phyloP scores from a whole-genome alignment of 768 basidiomycete species.

The Russula sp. region DNA sequence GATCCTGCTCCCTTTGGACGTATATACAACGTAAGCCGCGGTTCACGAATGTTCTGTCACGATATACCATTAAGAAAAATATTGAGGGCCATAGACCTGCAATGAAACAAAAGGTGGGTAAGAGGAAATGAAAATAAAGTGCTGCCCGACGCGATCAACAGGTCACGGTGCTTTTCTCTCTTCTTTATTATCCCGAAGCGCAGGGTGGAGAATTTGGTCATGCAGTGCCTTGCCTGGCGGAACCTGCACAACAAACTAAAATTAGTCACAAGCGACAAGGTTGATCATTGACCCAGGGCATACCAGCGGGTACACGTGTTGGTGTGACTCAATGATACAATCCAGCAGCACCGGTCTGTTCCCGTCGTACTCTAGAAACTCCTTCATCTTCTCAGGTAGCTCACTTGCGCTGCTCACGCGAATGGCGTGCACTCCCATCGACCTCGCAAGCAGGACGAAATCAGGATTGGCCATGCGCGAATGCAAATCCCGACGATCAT shows the following conservation, averaged over 20 bases:
- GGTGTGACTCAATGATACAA: slow-evolving; percentile 77
- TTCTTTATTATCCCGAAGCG: slow-evolving; percentile 18
- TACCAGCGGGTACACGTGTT: slow-evolving; percentile 92
- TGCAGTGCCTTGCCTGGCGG: slow-evolving; percentile 93
- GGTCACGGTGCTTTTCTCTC: slow-evolving; percentile 6
- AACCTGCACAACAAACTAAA: slow-evolving; percentile 46
- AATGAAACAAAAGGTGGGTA: too few species aligned
- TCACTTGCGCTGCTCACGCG: slow-evolving; percentile 68
- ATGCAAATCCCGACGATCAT: slow-evolving; percentile 94
- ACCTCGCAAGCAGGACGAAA: slow-evolving; percentile 84
- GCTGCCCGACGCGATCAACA: background rate
- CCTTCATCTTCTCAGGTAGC: slow-evolving; percentile 94
- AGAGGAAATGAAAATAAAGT: background rate
- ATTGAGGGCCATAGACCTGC: background rate
- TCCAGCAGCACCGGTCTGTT: slow-evolving; percentile 87
- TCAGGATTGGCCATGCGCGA: slow-evolving; percentile 95
- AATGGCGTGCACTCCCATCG: slow-evolving; percentile 93
- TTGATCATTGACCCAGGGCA: slow-evolving; percentile 26
- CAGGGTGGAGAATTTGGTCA: slow-evolving; percentile 80
- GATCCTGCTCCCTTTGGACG: background rate
- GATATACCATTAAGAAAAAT: background rate
- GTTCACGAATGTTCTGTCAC: slow-evolving; percentile 1
- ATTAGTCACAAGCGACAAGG: slow-evolving; percentile 29
- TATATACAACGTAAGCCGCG: slow-evolving; percentile 13
- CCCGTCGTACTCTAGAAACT: slow-evolving; percentile 93